A percentile compares a stretch with the other conserved stretches of the same genome.
Conservation (phyloP, 2,329 filamentous ascomycete species). For the Paramyrothecium roridum region DNA sequence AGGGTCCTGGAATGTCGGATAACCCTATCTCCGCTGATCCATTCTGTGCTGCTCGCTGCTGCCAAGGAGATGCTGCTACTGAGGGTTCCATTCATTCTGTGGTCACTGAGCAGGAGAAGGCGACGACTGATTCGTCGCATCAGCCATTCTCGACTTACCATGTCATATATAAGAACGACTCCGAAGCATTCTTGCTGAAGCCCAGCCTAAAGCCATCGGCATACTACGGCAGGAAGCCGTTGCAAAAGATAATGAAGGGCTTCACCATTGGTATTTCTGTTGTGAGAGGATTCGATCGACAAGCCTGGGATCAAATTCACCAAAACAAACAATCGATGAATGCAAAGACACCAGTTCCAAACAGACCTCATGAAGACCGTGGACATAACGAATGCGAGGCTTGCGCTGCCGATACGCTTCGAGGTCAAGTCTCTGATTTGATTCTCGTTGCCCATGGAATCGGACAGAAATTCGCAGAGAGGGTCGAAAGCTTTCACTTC, state of each 20-base stretch:
- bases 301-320: conserved; percentile 72
- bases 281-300: conserved; percentile 82
- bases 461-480: conserved; percentile 90
- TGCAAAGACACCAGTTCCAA: conserved; percentile 18
- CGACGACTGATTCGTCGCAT: conserved; percentile 37
- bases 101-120: conserved; percentile 19
- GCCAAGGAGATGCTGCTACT: conserved; percentile 55
- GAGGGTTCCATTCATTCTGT: conserved; percentile 43
- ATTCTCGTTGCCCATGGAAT: conserved; percentile 93
- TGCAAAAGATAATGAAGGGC: conserved; percentile 82
- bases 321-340: conserved; percentile 35
- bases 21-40: conserved; percentile 47
- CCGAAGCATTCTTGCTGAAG: conserved; percentile 79
- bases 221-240: conserved; percentile 77
- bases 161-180: conserved; percentile 80
- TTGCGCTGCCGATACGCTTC: conserved; percentile 61
- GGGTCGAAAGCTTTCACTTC: conserved; percentile 95
- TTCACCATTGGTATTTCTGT: conserved; percentile 80
- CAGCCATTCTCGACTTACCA: conserved; percentile 71
- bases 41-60: conserved; percentile 59
- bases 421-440: conserved; percentile 76
- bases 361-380: conserved; percentile 23
- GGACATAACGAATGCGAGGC: conserved; percentile 43
- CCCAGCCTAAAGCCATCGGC: conserved; percentile 80
- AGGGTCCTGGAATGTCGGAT: conserved; percentile 31